A percentile compares a stretch with the other conserved stretches of the same genome.
These are phyloP conservation scores for Colletotrichum orchidophilum DNA, from an alignment of 2,329 filamentous ascomycete genomes.

Conservation along the genomic window DNA sequence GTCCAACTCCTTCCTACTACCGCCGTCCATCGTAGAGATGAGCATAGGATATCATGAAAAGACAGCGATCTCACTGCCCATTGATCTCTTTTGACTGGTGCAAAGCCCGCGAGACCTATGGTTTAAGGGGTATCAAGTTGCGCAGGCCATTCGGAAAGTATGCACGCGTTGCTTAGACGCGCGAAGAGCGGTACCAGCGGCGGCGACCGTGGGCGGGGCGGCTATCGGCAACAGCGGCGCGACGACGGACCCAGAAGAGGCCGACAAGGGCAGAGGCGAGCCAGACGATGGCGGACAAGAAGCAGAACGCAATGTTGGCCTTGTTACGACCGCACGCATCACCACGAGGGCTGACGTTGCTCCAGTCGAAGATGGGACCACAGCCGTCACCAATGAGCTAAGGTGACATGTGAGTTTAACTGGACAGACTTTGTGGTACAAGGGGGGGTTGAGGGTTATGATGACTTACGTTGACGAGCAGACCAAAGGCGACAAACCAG, in stretches of 20 bases:
- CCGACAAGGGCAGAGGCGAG: slow-evolving; percentile 70
- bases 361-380: slow-evolving; percentile 69
- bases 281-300: slow-evolving; percentile 77
- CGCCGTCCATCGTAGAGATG: background rate
- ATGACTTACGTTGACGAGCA: slow-evolving; percentile 67
- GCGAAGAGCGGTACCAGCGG: slow-evolving; percentile 54
- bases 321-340: slow-evolving; percentile 74
- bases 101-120: background rate
- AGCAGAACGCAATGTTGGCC: slow-evolving; percentile 75
- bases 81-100: background rate
- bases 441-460: background rate
- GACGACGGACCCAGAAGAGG: slow-evolving; percentile 61
- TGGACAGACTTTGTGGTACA: background rate
- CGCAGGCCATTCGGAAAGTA: background rate
- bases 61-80: background rate
- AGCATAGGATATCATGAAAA: background rate
- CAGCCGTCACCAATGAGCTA: slow-evolving; percentile 58
- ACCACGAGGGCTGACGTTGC: slow-evolving; percentile 57
- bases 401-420: background rate
- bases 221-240: slow-evolving; percentile 42
- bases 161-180: slow-evolving; percentile 46
- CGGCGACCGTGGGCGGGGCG: slow-evolving; percentile 42
- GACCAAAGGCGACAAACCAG: slow-evolving; percentile 77
- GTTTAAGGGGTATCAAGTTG: background rate
- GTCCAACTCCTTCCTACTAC: background rate